phyloP scores from a whole-genome alignment of 1,139 yeast species.

The Yamadazyma kanchanaburiensis region DNA sequence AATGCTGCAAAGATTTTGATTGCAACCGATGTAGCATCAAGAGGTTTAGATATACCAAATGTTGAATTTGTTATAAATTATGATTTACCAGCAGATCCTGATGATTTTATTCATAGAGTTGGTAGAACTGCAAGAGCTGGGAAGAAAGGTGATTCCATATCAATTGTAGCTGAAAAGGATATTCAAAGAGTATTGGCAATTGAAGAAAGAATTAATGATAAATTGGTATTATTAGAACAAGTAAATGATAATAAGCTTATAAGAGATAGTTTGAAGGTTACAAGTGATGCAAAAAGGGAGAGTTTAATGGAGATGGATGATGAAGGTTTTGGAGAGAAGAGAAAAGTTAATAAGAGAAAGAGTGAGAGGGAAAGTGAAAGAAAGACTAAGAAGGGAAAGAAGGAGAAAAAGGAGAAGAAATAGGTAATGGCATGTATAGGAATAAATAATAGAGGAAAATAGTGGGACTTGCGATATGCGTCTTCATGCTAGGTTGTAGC shows the following conservation, averaged over 20 bases:
- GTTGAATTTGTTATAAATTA: conserved; percentile 87
- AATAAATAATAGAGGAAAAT: no score
- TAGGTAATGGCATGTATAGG: no score
- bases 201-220: conserved; percentile 76
- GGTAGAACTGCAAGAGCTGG: conserved; percentile 99
- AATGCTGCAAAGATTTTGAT: conserved; percentile 88
- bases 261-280: conserved; percentile 61
- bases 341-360: conserved; percentile 52
- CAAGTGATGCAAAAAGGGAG: conserved; percentile 84
- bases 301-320: conserved; percentile 91
- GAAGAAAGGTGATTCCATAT: conserved; percentile 50
- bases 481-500: no score
- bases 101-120: conserved; percentile 95
- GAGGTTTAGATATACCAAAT: conserved; percentile 95
- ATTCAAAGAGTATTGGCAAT: conserved; percentile 78
- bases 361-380: not conserved
- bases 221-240: conserved; percentile 69
- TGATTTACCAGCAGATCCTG: conserved; percentile 95
- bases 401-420: no score
- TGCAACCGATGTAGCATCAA: conserved; percentile 94
- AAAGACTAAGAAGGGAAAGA: conserved; percentile 4
- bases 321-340: conserved; percentile 80
- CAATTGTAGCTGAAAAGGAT: conserved; percentile 83
- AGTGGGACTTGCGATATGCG: no score
- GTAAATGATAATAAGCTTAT: conserved; percentile 77